Evolutionary conservation across 2,329 filamentous ascomycete genomes (phyloP).

Genomic region (Monosporascus sp.): DNA sequence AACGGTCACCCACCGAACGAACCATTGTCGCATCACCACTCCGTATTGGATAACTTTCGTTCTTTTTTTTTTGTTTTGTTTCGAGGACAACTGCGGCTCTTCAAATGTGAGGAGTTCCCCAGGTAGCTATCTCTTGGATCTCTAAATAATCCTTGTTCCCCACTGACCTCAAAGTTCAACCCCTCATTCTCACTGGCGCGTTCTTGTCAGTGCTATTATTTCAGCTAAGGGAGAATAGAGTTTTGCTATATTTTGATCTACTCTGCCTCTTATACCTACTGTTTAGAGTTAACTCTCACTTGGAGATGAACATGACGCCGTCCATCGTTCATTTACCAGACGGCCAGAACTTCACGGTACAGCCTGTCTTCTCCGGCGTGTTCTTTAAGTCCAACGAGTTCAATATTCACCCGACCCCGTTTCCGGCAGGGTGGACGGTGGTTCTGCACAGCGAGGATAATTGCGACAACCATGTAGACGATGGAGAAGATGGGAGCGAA

Average conservation of each 20-base stretch:
- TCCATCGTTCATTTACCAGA: conserved; percentile 71
- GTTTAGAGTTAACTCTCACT: background rate
- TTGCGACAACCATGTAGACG: conserved; percentile 19
- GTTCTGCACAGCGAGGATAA: conserved; percentile 67
- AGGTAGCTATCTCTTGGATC: no score
- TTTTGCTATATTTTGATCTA: background rate
- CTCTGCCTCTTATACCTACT: background rate
- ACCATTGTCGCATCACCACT: background rate
- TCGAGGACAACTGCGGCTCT: no score
- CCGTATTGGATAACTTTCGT: background rate
- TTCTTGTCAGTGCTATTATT: background rate
- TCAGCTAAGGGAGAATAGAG: no score
- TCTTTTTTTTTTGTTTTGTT: background rate
- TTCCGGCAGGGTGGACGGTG: conserved; percentile 86
- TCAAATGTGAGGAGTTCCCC: no score
- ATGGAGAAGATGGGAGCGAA: conserved; percentile 25
- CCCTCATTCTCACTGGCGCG: background rate
- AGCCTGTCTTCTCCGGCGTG: conserved; percentile 84
- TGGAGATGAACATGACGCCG: conserved; percentile 19
- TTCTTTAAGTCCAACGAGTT: conserved; percentile 82
- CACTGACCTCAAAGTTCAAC: background rate
- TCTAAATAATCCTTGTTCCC: background rate
- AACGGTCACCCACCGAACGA: background rate
- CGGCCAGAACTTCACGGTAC: conserved; percentile 75
- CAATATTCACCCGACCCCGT: conserved; percentile 61